A percentile compares a stretch with the other conserved stretches of the same genome.
phyloP scores from a whole-genome alignment of 805 yeast genomes.

The Komagataella pseudopastoris region DNA sequence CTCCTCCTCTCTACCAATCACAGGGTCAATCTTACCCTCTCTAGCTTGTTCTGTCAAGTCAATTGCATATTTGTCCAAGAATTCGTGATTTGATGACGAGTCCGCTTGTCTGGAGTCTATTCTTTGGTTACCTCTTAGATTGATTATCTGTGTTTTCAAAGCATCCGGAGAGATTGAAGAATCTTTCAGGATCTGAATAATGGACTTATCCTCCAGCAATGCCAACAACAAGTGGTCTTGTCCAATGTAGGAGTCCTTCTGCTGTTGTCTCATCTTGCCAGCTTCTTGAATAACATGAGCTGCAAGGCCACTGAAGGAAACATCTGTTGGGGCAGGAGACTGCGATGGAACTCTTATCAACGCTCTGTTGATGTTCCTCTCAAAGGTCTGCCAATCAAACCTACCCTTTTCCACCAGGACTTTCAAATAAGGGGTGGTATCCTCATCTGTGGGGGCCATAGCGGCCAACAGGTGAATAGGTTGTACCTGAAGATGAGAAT shows the following conservation, averaged over 20 bases:
- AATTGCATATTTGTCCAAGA: constrained; percentile 77
- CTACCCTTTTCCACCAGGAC: constrained; percentile 77
- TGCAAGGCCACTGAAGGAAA: constrained; percentile 62
- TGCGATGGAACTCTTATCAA: constrained; percentile 81
- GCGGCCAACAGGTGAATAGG: constrained; percentile 94
- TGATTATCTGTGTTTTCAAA: constrained; percentile 63
- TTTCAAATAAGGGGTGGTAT: constrained; percentile 52
- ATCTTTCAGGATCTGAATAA: constrained; percentile 63
- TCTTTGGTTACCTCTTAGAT: constrained; percentile 78
- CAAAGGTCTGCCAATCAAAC: constrained; percentile 74
- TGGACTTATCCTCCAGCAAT: constrained; percentile 61
- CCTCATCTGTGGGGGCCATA: constrained; percentile 50
- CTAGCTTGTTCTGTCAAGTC: constrained; percentile 91
- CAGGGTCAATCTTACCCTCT: constrained; percentile 93
- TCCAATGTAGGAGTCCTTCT: constrained; percentile 83
- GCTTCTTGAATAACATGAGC: constrained; percentile 68
- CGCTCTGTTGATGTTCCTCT: constrained; percentile 66
- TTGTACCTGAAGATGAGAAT: constrained; percentile 65
- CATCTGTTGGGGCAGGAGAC: constrained; percentile 76
- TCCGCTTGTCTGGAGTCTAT: constrained; percentile 93
- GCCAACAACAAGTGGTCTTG: constrained; percentile 91
- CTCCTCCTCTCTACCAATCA: constrained; percentile 97
- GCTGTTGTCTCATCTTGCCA: constrained; percentile 65
- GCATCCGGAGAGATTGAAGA: constrained; percentile 54
- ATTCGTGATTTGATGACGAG: constrained; percentile 74